phyloP scores from a whole-genome alignment of 2,329 filamentous ascomycete species.

The Fusarium lyarnte region DNA sequence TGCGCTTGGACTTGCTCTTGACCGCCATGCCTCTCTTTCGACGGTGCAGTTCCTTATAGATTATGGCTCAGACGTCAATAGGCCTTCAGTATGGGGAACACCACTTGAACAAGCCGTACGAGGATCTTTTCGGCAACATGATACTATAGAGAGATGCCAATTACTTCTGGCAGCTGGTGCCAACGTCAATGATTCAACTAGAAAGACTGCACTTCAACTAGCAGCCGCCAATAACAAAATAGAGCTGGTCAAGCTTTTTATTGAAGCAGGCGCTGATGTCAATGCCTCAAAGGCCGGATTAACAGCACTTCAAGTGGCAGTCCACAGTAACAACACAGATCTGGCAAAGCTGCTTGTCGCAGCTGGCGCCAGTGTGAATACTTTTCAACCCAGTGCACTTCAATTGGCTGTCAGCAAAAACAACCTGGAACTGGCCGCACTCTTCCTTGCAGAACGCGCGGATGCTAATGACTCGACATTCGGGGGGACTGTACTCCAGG shows the following conservation, averaged over 20 bases:
- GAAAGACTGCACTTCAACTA: slow-evolving; percentile 10
- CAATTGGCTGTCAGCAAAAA: rapidly evolving
- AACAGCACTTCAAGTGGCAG: rapidly evolving
- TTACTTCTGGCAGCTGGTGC: slow-evolving; percentile 29
- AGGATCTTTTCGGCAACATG: rapidly evolving
- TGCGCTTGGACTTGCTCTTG: rapidly evolving
- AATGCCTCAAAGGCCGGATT: rapidly evolving
- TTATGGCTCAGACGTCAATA: rapidly evolving
- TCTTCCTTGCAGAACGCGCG: slow-evolving; percentile 44
- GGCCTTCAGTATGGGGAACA: rapidly evolving
- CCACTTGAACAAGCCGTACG: background rate
- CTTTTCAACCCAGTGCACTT: rapidly evolving
- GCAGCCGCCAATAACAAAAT: rapidly evolving
- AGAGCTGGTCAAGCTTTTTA: background rate
- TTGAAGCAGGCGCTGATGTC: background rate
- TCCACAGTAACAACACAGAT: rapidly evolving
- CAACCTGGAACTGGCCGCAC: slow-evolving; percentile 33
- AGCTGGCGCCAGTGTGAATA: background rate
- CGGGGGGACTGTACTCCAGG: slow-evolving; percentile 31
- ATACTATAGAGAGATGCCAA: rapidly evolving
- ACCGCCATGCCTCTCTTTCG: rapidly evolving
- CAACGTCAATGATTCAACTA: background rate
- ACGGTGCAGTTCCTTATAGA: rapidly evolving
- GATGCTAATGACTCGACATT: slow-evolving; percentile 41
- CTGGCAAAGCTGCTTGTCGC: background rate